phyloP scores from a whole-genome alignment of 306 rosid genomes.

The Abrus pulchellus region DNA sequence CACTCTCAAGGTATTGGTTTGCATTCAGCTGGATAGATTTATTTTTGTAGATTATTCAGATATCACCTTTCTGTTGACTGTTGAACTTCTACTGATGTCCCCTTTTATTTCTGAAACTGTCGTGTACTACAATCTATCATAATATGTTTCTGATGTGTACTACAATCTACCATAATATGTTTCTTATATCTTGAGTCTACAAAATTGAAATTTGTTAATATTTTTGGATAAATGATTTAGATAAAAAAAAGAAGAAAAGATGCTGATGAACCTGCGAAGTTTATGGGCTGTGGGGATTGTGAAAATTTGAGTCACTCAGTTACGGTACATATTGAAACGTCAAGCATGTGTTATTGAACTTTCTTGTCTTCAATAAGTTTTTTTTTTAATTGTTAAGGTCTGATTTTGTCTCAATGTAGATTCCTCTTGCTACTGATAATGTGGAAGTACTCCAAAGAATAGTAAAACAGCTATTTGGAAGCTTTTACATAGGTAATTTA shows the following conservation, averaged over 20 bases:
- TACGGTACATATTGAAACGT: constrained; percentile 64
- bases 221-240: constrained; percentile 53
- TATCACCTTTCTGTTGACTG: constrained; percentile 42
- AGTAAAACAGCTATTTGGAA: constrained; percentile 78
- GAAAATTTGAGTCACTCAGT: constrained; percentile 94
- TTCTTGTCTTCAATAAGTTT: constrained; percentile 21
- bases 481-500: constrained; percentile 72
- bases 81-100: constrained; percentile 25
- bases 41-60: constrained; percentile 33
- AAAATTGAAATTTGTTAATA: constrained; percentile 33
- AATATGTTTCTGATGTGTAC: constrained; percentile 34
- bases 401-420: constrained; percentile 56
- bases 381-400: constrained; percentile 34
- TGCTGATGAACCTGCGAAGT: constrained; percentile 88
- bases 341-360: constrained; percentile 15
- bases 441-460: constrained; percentile 86
- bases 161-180: constrained; percentile 21
- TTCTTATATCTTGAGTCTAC: constrained; percentile 38
- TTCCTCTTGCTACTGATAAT: constrained; percentile 90
- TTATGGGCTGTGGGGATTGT: constrained; percentile 96
- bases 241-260: constrained; percentile 82
- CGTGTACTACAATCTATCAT: constrained; percentile 2
- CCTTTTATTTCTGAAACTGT: constrained; percentile 40
- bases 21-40: constrained; percentile 29
- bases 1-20: constrained; percentile 76